Percentiles rank a stretch among this genome's conserved stretches.
phyloP scores from a whole-genome alignment of 805 yeast species.

The Schizosaccharomyces lindneri region DNA sequence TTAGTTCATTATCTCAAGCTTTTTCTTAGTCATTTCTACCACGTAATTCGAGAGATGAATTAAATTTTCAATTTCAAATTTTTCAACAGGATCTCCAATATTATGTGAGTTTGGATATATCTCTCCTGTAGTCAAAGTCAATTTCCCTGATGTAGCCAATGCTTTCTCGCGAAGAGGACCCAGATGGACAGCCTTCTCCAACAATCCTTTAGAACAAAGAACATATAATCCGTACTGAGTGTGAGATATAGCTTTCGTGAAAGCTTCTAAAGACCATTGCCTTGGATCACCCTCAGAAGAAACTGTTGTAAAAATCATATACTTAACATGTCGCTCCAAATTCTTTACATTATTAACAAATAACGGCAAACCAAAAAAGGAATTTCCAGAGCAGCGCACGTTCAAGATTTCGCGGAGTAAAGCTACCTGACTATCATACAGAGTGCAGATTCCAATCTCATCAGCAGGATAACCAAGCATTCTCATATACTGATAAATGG shows the following conservation, averaged over 20 bases:
- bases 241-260: slow-evolving; percentile 13
- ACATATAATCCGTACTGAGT: slow-evolving; percentile 17
- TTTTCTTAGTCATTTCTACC: slow-evolving; percentile 13
- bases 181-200: slow-evolving; percentile 6
- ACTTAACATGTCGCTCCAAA: neutral
- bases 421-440: slow-evolving; percentile 18
- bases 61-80: slow-evolving; percentile 12
- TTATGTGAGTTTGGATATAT: slow-evolving; percentile 9
- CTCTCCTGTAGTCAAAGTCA: slow-evolving; percentile 13
- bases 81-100: slow-evolving; percentile 4
- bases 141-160: slow-evolving; percentile 6
- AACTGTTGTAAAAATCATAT: slow-evolving; percentile 9
- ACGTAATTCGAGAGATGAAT: slow-evolving; percentile 15
- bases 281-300: slow-evolving; percentile 13
- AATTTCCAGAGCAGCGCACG: slow-evolving; percentile 11
- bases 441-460: slow-evolving; percentile 20
- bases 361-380: slow-evolving; percentile 13
- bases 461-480: slow-evolving; percentile 19
- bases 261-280: slow-evolving; percentile 9
- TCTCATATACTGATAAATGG: slow-evolving; percentile 23
- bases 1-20: neutral
- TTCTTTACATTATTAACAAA: slow-evolving; percentile 13
- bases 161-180: slow-evolving; percentile 4
- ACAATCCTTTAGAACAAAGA: slow-evolving; percentile 10
- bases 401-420: slow-evolving; percentile 20